Base-by-base conservation (phyloP, 805 yeast genomes). In the Priceomyces fermenticarens region DNA sequence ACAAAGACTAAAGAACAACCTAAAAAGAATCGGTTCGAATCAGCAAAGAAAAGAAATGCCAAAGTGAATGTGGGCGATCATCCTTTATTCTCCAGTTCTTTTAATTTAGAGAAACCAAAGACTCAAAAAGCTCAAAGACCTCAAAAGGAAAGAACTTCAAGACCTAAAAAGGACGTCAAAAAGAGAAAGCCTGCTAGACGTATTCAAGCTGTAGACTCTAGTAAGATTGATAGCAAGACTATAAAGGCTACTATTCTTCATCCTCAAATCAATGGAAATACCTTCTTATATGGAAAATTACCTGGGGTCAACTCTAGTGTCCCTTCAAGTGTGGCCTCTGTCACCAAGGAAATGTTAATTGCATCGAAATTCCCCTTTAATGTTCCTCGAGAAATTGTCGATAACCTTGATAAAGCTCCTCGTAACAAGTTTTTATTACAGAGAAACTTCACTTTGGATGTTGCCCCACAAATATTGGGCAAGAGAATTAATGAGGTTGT, bases 331-430 rank as follows among this genome's bases (percentile, higher is more conserved):
- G 60, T 68, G 9, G 69, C 73, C 2, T 64, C 73, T 34, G 60
- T 70, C 36, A 57, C 71, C 40, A 70, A 70, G 52, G 60, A 63
- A 31, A 51, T 60, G 25, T 60, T 70, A 46, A 43, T 65, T 36
- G 55, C 55, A 33, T 66, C 73, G 13, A 63, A 67, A 36, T 70
- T 68, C 49, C 75, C 75, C 3, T 70, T 58, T 54, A 51, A 52
- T 43, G 52, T 70, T 43, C 73, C 75, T 14, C 57, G 49, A 43
- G 36, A 57, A 9, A 50, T 69, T 30, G 55, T 70, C 30, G 62
- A 63, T 23, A 36, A 42, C 35, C 26, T 43, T 23, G 38, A 30
- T 12, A 17, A 31, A 15, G 54, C 49, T 3, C 56, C 49, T 31
- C 49, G 49, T 30, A 67, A 64, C 51, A 52, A 49, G 44, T 70